Evolutionary conservation across 2,329 filamentous ascomycete genomes (phyloP).

Genomic region (Fusarium proliferatum): DNA sequence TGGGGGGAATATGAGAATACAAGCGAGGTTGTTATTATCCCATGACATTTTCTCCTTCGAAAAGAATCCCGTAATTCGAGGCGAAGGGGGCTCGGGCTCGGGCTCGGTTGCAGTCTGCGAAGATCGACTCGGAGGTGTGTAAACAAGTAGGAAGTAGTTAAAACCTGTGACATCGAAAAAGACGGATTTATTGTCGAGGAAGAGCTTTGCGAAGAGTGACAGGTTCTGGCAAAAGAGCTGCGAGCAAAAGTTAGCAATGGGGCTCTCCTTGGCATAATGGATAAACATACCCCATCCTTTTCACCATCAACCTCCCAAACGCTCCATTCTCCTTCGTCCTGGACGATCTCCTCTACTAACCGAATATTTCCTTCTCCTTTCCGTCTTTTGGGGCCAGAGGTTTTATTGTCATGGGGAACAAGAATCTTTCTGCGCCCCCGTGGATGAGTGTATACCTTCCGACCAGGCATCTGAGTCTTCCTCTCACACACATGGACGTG

Average conservation of each 20-base stretch:
- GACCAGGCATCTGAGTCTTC: slow-evolving; percentile 68
- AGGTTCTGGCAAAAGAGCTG: slow-evolving; percentile 93
- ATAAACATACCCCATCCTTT: slow-evolving; percentile 72
- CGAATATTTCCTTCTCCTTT: slow-evolving; percentile 50
- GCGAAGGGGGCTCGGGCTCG: slow-evolving; percentile 48
- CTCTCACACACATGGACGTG: slow-evolving; percentile 69
- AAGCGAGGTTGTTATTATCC: slow-evolving; percentile 98
- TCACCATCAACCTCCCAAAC: slow-evolving; percentile 95
- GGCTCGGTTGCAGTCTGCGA: slow-evolving; percentile 2
- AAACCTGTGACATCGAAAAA: slow-evolving; percentile 97
- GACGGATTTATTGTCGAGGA: slow-evolving; percentile 97
- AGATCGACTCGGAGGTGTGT: slow-evolving; percentile 61
- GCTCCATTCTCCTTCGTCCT: slow-evolving; percentile 78
- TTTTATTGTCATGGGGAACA: slow-evolving; percentile 48
- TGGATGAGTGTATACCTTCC: slow-evolving; percentile 77
- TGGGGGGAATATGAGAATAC: slow-evolving; percentile 94
- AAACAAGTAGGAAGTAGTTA: slow-evolving; percentile 91
- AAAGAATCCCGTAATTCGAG: slow-evolving; percentile 88
- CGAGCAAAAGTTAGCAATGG: slow-evolving; percentile 10
- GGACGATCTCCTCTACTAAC: slow-evolving; percentile 57
- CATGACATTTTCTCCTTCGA: slow-evolving; percentile 99
- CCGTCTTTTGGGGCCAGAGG: slow-evolving; percentile 53
- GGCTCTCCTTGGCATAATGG: neutral
- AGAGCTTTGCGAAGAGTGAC: slow-evolving; percentile 95
- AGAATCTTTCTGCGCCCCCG: slow-evolving; percentile 56